Percentiles rank a stretch among this genome's conserved stretches.
These are phyloP conservation scores for Ceratocystis ficicola DNA, from an alignment of 2,329 filamentous ascomycete species.

Conservation along the genomic window DNA sequence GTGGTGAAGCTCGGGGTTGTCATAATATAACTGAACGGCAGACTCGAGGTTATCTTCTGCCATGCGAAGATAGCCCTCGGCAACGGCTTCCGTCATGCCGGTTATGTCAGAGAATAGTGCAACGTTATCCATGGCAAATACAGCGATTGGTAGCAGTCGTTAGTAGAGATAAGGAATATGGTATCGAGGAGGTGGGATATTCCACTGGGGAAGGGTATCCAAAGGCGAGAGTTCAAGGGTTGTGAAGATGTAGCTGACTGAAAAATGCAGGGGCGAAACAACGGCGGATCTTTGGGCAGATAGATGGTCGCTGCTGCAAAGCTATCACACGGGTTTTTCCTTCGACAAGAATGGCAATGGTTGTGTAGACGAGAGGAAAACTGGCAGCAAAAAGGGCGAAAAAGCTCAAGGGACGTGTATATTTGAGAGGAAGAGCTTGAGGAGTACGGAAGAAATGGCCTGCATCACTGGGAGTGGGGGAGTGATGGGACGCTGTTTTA, in stretches of 20 bases:
- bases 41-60: slow-evolving; percentile 74
- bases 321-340: not conserved
- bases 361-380: not conserved
- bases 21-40: slow-evolving; percentile 81
- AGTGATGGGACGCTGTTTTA: not conserved
- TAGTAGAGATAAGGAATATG: not conserved
- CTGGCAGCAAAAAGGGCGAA: not conserved
- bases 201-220: not conserved
- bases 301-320: not conserved
- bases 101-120: slow-evolving; percentile 74
- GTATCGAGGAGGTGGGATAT: not conserved
- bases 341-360: not conserved
- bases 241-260: not conserved
- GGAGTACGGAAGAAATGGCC: not conserved
- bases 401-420: slow-evolving; percentile 1
- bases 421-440: slow-evolving; percentile 8
- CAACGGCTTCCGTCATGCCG: slow-evolving; percentile 57
- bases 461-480: slow-evolving; percentile 4
- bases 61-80: slow-evolving; percentile 70
- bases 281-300: not conserved
- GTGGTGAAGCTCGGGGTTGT: slow-evolving; percentile 62
- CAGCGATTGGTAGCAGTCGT: not conserved
- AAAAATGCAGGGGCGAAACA: not conserved
- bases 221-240: not conserved
- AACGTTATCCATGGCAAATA: slow-evolving; percentile 51